These are phyloP conservation scores for Cyclotella distinguenda DNA, from an alignment of 108 stramenopile species.

Conservation along the genomic window DNA sequence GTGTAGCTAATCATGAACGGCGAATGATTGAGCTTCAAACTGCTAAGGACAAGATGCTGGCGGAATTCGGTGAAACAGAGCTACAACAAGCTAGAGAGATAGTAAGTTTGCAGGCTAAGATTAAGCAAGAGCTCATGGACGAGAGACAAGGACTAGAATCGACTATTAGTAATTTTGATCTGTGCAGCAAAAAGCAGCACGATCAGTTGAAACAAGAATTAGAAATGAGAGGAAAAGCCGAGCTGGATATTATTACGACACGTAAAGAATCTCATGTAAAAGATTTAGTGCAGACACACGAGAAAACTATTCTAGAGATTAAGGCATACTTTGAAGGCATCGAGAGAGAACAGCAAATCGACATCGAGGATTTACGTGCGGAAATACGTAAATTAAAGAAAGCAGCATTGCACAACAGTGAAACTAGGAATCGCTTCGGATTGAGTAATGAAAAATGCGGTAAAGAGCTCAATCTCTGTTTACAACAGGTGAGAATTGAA, in stretches of 20 bases:
- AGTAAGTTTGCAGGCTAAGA: slow-evolving; percentile 8
- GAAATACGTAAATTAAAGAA: slow-evolving; percentile 42
- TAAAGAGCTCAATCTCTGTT: slow-evolving; percentile 23
- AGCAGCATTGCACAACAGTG: slow-evolving; percentile 22
- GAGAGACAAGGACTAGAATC: slow-evolving; percentile 19
- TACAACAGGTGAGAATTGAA: slow-evolving; percentile 20
- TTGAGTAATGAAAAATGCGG: slow-evolving; percentile 17
- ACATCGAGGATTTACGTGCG: slow-evolving; percentile 40
- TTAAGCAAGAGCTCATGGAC: slow-evolving; percentile 9
- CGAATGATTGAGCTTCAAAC: slow-evolving; percentile 10
- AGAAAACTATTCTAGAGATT: slow-evolving; percentile 22
- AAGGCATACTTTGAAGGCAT: slow-evolving; percentile 28
- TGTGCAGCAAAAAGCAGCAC: slow-evolving; percentile 27
- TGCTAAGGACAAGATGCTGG: slow-evolving; percentile 12
- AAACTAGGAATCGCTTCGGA: slow-evolving; percentile 18
- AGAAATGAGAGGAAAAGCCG: slow-evolving; percentile 15
- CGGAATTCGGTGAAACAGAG: slow-evolving; percentile 9
- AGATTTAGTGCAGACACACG: slow-evolving; percentile 31
- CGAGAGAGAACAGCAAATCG: slow-evolving; percentile 32
- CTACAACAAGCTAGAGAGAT: slow-evolving; percentile 12
- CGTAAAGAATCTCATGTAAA: slow-evolving; percentile 34
- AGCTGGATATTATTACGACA: slow-evolving; percentile 17
- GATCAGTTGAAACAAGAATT: slow-evolving; percentile 20
- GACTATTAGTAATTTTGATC: slow-evolving; percentile 18
- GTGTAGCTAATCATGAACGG: neutral